Percentiles rank a stretch among this genome's conserved stretches.
phyloP scores from a whole-genome alignment of 1,139 yeast species.

The Pneumocystis jirovecii region DNA sequence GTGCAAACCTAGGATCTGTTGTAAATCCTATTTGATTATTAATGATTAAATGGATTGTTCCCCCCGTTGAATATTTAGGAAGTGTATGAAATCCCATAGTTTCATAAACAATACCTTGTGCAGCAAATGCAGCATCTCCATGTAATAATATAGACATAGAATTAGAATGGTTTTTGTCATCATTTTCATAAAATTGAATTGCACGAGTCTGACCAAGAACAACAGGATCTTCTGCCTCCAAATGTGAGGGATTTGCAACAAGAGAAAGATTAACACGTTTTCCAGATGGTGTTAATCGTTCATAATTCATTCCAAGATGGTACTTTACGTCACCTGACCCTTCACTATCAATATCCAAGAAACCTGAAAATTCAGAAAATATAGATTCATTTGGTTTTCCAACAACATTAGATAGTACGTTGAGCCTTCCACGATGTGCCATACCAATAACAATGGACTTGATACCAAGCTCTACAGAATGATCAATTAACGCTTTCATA shows the following conservation, averaged over 20 bases:
- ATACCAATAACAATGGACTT: constrained; percentile 96
- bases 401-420: constrained; percentile 92
- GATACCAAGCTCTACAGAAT: constrained; percentile 81
- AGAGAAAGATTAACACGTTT: constrained; percentile 86
- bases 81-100: constrained; percentile 87
- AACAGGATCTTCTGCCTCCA: constrained; percentile 98
- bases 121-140: constrained; percentile 99
- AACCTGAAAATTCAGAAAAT: constrained; percentile 89
- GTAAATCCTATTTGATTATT: constrained; percentile 99
- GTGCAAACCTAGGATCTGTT: constrained; percentile 92
- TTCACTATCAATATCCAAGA: constrained; percentile 56
- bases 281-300: constrained; percentile 97
- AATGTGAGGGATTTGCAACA: constrained; percentile 97
- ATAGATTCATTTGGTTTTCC: constrained; percentile 97
- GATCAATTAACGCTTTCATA: constrained; percentile 87
- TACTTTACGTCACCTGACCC: constrained; percentile 99
- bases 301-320: constrained; percentile 98
- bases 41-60: constrained; percentile 88
- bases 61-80: constrained; percentile 96
- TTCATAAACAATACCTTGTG: constrained; percentile 97
- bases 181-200: constrained; percentile 79
- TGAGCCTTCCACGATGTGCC: constrained; percentile 99
- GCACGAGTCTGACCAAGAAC: constrained; percentile 97
- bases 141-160: constrained; percentile 88
- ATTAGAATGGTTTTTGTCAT: constrained; percentile 64